Base-by-base conservation (phyloP, 2,329 filamentous ascomycete species). In the Fusarium clavum region DNA sequence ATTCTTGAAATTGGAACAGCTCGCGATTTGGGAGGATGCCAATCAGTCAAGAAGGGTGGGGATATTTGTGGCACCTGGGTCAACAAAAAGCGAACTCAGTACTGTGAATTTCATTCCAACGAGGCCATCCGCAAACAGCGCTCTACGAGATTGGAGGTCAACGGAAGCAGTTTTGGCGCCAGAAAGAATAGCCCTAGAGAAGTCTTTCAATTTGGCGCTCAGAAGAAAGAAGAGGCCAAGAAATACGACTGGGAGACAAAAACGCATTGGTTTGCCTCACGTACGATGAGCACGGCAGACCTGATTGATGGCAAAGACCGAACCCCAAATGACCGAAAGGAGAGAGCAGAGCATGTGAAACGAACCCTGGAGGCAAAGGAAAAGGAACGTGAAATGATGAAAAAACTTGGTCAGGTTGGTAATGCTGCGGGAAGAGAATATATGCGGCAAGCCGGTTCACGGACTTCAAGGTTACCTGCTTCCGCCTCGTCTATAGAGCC, bases 71-170 rank as follows among this genome's bases (percentile, higher is more conserved):
- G 87, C 34, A 83, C 88, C 29, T 99, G 96, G 96, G 86, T 99
- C 64, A 95, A 99, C 79, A 89, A 88, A 70, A 90, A 94, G 56
- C 93, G 94, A 74, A 97, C 94, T 0, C 91, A 97, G 73, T 93
- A 92, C 77, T 99, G 96, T 81, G 94, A 97, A 70, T 99, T 92
- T 73, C 96, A 99, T 79, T 89, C 97, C 71, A 94, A 97, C 73
- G 84, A 93, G 27, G 91, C 93, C 27, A 83, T 98, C 5, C 87
- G 90, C 57, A 94, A 93, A 77, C 89, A 76, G 57, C 83, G 84
- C 30, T 84, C 88, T 13, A 84, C 86, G 2, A 87, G 94, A 38
- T 90, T 94, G 83, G 94, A 97, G 76, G 86, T 98, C 65, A 97
- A 94, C 76, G 87, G 85, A 14, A 91, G 90, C 79, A 87, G 86